phyloP scores from a whole-genome alignment of 208 protist genomes.

The Trypanosoma lewisi region DNA sequence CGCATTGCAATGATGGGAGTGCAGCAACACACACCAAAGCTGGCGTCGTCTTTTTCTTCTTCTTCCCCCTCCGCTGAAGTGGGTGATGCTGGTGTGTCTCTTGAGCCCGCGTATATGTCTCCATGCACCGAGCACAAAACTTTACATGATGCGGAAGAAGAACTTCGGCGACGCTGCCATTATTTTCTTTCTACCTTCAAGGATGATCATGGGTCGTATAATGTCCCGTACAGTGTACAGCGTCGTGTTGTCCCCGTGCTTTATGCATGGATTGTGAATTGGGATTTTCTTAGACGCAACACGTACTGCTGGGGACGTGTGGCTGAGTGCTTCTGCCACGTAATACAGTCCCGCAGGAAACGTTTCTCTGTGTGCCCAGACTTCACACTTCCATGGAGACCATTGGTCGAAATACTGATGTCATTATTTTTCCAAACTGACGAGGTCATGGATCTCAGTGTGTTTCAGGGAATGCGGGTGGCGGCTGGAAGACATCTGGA shows the following conservation, averaged over 20 bases:
- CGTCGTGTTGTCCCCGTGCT: conserved; percentile 47
- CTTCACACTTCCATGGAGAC: conserved; percentile 63
- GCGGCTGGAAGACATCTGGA: conserved; percentile 13
- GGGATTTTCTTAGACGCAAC: conserved; percentile 38
- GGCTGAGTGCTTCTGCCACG: conserved; percentile 33
- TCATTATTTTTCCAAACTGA: conserved; percentile 23
- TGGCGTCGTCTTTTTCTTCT: neutral
- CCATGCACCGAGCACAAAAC: neutral
- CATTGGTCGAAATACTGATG: conserved; percentile 44
- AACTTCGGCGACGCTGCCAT: conserved; percentile 16
- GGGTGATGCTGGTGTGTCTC: neutral
- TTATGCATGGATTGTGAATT: conserved; percentile 66
- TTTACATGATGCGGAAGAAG: conserved; percentile 21
- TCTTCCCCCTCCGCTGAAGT: neutral
- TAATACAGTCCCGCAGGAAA: conserved; percentile 6
- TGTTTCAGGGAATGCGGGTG: conserved; percentile 23
- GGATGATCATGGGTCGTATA: neutral
- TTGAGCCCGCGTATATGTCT: conserved; percentile 4
- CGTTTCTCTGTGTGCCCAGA: conserved; percentile 7
- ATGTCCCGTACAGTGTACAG: conserved; percentile 35
- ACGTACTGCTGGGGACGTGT: conserved; percentile 40
- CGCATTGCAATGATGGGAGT: neutral
- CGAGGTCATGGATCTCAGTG: conserved; percentile 11
- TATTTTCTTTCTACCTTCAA: conserved; percentile 19
- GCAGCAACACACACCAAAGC: neutral